These are phyloP conservation scores for Ceratopteris richardii DNA, from an alignment of 75 land plant species.

Conservation along the genomic window DNA sequence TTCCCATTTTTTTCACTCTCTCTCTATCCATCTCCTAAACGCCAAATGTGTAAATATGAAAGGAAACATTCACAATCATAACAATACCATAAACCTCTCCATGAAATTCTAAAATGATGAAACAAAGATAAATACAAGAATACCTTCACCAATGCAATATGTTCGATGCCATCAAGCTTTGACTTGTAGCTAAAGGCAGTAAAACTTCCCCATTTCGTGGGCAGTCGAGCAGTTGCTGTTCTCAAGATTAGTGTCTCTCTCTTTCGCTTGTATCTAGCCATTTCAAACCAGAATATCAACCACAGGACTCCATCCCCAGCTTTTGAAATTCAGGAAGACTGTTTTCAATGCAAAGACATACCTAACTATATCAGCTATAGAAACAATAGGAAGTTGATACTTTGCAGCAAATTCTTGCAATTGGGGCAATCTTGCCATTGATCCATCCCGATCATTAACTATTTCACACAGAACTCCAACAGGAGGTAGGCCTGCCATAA, in stretches of 20 bases:
- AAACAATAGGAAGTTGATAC: slow-evolving; percentile 69
- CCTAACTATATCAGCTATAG: slow-evolving; percentile 96
- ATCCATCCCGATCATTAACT: slow-evolving; percentile 88
- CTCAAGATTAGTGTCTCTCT: slow-evolving; percentile 64
- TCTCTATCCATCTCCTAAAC: too few species aligned
- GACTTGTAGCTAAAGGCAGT: slow-evolving; percentile 67
- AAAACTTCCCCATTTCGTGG: slow-evolving; percentile 82
- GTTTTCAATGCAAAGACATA: slow-evolving; percentile 14
- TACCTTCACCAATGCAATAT: slow-evolving; percentile 86
- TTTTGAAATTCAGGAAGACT: neutral
- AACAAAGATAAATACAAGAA: too few species aligned
- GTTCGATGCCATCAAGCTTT: slow-evolving; percentile 86
- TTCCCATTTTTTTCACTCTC: too few species aligned
- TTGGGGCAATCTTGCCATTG: slow-evolving; percentile 90
- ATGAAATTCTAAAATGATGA: too few species aligned
- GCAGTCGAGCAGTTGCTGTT: slow-evolving; percentile 57
- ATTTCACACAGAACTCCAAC: slow-evolving; percentile 90
- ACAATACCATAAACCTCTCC: too few species aligned
- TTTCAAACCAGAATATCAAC: neutral
- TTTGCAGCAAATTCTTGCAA: slow-evolving; percentile 69
- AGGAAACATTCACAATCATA: too few species aligned
- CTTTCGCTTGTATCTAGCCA: slow-evolving; percentile 66
- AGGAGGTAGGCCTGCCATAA: slow-evolving; percentile 79
- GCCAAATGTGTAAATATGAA: too few species aligned
- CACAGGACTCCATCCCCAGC: too few species aligned